Evolutionary conservation across 2,329 filamentous ascomycete genomes (phyloP).

Genomic region (Pyrenophora teres): DNA sequence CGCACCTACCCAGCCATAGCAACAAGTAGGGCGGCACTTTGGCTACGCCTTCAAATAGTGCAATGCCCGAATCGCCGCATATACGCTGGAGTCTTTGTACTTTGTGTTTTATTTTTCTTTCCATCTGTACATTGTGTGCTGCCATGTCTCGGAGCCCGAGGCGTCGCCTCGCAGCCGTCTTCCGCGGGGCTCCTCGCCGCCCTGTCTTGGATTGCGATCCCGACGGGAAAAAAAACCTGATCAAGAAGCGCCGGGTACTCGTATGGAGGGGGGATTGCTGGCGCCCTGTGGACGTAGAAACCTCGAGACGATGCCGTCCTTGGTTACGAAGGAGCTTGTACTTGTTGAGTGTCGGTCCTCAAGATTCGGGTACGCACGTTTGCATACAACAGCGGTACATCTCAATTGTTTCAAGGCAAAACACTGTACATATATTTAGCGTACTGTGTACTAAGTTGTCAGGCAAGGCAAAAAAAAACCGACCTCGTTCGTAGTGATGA

Average conservation of each 20-base stretch:
- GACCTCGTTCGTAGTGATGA: neutral
- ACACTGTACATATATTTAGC: no score
- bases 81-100: neutral
- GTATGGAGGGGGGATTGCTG: neutral
- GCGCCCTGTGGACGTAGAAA: neutral
- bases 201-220: slow-evolving; percentile 7
- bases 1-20: neutral
- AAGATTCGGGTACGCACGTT: no score
- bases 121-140: neutral
- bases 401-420: no score
- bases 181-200: neutral
- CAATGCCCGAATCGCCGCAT: neutral
- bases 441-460: no score
- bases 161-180: neutral
- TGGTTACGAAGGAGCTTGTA: neutral
- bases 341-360: no score
- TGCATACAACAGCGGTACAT: no score
- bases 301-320: neutral
- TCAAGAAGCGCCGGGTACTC: slow-evolving; percentile 2
- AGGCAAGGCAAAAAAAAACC: no score
- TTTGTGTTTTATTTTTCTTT: neutral
- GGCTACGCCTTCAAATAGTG: neutral
- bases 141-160: neutral
- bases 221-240: slow-evolving; percentile 1
- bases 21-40: neutral